Conservation (phyloP, 176 grass and related monocot species). For the Eleusine indica region DNA sequence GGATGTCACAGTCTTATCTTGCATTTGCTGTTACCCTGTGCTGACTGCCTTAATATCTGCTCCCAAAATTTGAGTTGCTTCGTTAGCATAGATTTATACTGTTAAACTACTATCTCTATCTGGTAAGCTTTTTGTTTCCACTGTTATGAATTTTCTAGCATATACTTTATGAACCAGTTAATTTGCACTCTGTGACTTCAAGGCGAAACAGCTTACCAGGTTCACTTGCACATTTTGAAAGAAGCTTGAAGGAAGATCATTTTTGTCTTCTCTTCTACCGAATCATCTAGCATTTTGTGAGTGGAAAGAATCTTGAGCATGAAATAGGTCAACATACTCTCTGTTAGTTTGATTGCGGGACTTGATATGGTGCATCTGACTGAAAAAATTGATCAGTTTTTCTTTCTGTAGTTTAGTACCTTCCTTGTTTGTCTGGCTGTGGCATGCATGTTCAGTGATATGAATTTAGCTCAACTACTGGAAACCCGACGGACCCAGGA, state of each 20-base stretch:
- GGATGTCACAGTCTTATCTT: no score
- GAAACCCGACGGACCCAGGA: no score
- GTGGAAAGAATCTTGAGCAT: background rate
- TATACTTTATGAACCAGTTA: slow-evolving; percentile 6
- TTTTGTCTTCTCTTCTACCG: background rate
- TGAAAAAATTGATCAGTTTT: background rate
- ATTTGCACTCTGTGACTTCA: background rate
- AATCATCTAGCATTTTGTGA: background rate
- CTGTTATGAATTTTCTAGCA: background rate
- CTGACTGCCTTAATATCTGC: background rate
- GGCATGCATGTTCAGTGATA: no score
- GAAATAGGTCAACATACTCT: background rate
- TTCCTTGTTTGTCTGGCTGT: background rate
- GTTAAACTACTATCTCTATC: background rate
- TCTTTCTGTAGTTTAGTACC: background rate
- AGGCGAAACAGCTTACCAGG: background rate
- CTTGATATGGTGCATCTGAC: background rate
- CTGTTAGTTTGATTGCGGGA: background rate
- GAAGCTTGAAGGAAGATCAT: background rate
- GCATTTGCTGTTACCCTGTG: background rate
- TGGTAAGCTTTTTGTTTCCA: background rate
- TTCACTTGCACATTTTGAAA: background rate
- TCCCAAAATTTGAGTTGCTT: background rate
- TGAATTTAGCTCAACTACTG: no score
- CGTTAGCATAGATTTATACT: background rate